Conservation (phyloP, 768 basidiomycete species). For the Punctularia strigosozonata region DNA sequence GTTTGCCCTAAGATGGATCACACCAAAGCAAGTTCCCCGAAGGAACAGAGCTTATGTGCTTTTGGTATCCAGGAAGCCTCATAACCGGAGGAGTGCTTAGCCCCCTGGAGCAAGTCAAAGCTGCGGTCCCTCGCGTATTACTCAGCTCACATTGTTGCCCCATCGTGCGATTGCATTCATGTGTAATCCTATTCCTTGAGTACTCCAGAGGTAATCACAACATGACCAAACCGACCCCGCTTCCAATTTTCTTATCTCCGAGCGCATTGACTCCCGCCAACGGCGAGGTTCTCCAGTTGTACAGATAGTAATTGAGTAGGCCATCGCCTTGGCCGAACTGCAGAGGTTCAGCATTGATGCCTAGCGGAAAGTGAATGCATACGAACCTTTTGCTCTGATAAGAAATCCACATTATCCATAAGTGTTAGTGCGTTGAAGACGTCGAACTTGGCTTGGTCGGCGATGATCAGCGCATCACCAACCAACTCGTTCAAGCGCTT, state of each 20-base stretch:
- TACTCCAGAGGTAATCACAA: no score
- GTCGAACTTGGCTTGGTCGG: constrained; percentile 81
- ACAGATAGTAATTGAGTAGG: constrained; percentile 82
- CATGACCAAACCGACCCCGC: constrained; percentile 91
- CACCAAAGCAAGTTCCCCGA: no score
- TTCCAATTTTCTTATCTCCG: constrained; percentile 47
- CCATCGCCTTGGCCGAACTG: constrained; percentile 94
- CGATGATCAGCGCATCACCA: constrained; percentile 70
- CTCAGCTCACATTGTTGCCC: no score
- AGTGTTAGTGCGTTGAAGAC: constrained; percentile 92
- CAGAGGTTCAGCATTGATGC: constrained; percentile 7
- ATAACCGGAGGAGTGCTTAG: no score
- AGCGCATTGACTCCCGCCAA: constrained; percentile 58
- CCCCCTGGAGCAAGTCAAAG: no score
- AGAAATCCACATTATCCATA: constrained; percentile 83
- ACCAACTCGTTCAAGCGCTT: constrained; percentile 61
- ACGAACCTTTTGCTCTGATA: constrained; percentile 73
- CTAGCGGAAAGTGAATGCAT: background rate
- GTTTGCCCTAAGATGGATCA: no score
- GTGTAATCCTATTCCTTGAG: background rate
- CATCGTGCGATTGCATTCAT: no score
- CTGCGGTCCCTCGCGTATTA: no score
- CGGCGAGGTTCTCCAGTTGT: constrained; percentile 85
- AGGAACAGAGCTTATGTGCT: no score
- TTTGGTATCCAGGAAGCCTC: no score